These are phyloP conservation scores for Corymbia maculata DNA, from an alignment of 345 rosid genomes.

Conservation along the genomic window DNA sequence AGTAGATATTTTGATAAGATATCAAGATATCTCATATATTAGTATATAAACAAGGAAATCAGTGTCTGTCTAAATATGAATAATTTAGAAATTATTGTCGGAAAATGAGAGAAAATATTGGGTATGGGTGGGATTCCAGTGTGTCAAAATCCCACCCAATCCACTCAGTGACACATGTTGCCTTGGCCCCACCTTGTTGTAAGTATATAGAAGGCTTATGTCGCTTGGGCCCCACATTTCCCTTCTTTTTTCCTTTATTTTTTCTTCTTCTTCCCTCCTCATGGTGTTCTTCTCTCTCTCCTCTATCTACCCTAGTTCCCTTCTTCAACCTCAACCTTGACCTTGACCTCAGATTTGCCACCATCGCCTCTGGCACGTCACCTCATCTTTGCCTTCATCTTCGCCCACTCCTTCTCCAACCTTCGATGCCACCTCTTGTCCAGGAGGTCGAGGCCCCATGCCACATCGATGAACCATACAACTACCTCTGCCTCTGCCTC, in stretches of 20 bases:
- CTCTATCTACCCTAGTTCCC: neutral
- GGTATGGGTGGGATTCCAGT: too few relatives aligned
- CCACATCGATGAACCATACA: neutral
- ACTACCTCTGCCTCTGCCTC: fast-evolving
- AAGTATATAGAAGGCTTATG: too few relatives aligned
- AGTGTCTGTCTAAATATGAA: too few relatives aligned
- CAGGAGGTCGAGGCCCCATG: neutral
- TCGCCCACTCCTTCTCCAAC: neutral
- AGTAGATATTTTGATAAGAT: neutral
- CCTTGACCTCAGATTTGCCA: neutral
- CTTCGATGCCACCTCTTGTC: neutral
- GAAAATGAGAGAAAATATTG: too few relatives aligned
- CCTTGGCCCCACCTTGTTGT: too few relatives aligned
- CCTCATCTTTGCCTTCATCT: neutral
- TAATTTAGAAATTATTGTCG: neutral
- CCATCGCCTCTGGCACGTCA: neutral
- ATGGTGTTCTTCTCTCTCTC: too few relatives aligned
- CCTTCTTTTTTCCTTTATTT: neutral
- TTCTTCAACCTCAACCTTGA: neutral
- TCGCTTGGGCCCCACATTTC: neutral
- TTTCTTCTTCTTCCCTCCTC: too few relatives aligned
- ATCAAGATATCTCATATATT: neutral
- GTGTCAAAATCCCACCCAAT: too few relatives aligned
- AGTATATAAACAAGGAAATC: neutral
- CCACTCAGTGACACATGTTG: too few relatives aligned